phyloP scores from a whole-genome alignment of 192 early-diverging fungal genomes.

The Jimgerdemannia lactiflua region DNA sequence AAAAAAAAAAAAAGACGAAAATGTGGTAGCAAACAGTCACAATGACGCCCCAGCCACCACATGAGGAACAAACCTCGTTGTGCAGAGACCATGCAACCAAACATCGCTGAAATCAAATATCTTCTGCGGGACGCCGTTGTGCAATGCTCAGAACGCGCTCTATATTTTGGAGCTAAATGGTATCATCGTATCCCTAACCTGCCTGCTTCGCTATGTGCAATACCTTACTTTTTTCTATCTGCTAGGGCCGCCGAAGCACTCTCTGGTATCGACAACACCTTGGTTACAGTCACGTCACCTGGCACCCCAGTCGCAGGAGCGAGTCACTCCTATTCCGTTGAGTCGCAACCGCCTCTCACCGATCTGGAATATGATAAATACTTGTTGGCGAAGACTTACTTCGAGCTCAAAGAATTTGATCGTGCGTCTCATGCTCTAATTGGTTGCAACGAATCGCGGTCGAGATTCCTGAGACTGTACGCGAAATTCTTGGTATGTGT shows the following conservation, averaged over 20 bases:
- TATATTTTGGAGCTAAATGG: slow-evolving; percentile 75
- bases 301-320: neutral
- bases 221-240: neutral
- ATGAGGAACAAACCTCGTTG: neutral
- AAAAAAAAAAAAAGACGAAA: too few relatives aligned
- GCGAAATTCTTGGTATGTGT: slow-evolving; percentile 65
- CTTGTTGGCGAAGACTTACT: slow-evolving; percentile 67
- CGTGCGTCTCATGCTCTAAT: slow-evolving; percentile 51
- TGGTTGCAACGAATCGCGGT: slow-evolving; percentile 43
- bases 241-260: slow-evolving; percentile 52
- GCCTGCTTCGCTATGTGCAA: neutral
- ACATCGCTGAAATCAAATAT: slow-evolving; percentile 6
- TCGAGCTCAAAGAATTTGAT: slow-evolving; percentile 72
- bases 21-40: too few relatives aligned
- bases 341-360: slow-evolving; percentile 3
- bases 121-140: slow-evolving; percentile 55
- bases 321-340: slow-evolving; percentile 8
- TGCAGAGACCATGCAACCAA: neutral
- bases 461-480: slow-evolving; percentile 78
- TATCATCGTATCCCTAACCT: slow-evolving; percentile 30
- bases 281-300: neutral
- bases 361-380: slow-evolving; percentile 48
- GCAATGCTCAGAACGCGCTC: slow-evolving; percentile 66
- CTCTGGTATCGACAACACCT: slow-evolving; percentile 25
- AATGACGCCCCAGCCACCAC: too few relatives aligned